These are phyloP conservation scores for Centella asiatica DNA, from an alignment of 129 eudicot species.

Conservation along the genomic window DNA sequence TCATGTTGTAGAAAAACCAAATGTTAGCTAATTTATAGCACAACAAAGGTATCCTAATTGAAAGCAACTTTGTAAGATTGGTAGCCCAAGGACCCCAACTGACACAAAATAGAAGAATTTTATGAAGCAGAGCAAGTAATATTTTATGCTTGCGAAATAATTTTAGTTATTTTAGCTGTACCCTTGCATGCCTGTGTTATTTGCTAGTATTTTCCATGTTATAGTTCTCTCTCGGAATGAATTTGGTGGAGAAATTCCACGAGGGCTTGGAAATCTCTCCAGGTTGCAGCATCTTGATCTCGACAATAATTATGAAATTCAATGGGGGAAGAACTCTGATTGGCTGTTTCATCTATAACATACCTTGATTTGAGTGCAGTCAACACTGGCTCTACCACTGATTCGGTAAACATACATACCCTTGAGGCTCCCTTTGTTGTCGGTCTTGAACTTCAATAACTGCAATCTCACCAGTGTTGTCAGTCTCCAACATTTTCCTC, in stretches of 20 bases:
- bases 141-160: too few species aligned
- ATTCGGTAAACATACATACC: neutral
- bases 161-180: too few species aligned
- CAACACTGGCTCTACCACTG: neutral
- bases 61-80: too few species aligned
- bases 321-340: neutral
- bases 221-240: neutral
- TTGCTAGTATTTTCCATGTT: too few species aligned
- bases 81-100: too few species aligned
- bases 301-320: too few species aligned
- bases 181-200: too few species aligned
- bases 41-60: too few species aligned
- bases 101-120: too few species aligned
- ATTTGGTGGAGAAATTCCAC: conserved; percentile 15
- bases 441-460: neutral
- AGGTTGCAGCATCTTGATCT: conserved; percentile 22
- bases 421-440: neutral
- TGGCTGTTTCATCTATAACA: neutral
- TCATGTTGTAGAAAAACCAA: too few species aligned
- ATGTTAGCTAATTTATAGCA: too few species aligned
- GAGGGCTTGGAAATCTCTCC: conserved; percentile 21
- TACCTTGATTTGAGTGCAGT: conserved; percentile 12
- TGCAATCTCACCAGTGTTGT: neutral
- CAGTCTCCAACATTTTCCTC: neutral
- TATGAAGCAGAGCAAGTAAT: too few species aligned